phyloP scores from a whole-genome alignment of 345 rosid species.

The Aethionema arabicum region DNA sequence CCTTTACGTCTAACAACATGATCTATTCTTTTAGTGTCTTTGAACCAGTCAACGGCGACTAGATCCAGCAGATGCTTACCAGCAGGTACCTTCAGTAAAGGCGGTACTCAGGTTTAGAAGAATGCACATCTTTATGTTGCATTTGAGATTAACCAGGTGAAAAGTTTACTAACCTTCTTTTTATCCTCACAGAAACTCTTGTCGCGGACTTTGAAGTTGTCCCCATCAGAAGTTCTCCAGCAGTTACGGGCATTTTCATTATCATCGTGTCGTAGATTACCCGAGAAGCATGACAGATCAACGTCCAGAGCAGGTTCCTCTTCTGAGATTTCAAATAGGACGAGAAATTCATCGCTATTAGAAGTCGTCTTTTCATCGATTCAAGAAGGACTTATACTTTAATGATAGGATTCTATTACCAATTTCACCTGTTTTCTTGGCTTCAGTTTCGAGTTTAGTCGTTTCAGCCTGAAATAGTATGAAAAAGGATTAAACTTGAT shows the following conservation, averaged over 20 bases:
- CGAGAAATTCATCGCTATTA: conserved; percentile 15
- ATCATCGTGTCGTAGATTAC: conserved; percentile 83
- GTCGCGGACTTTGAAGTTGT: conserved; percentile 95
- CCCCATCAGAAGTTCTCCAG: conserved; percentile 86
- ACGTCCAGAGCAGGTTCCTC: conserved; percentile 74
- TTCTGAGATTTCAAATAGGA: conserved; percentile 48
- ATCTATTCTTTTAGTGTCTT: conserved; percentile 93
- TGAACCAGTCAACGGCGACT: conserved; percentile 99
- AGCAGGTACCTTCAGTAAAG: conserved; percentile 70
- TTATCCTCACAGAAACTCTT: conserved; percentile 83
- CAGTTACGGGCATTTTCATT: conserved; percentile 83
- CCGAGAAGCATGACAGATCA: conserved; percentile 81
- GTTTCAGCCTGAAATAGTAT: conserved; percentile 48
- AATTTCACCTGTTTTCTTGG: conserved; percentile 62
- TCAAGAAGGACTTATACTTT: not conserved
- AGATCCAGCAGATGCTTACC: conserved; percentile 98
- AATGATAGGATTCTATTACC: conserved; percentile 12
- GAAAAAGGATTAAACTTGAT: conserved; percentile 14
- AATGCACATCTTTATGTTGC: conserved; percentile 4
- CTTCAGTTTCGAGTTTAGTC: conserved; percentile 49
- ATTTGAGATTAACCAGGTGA: conserved; percentile 4
- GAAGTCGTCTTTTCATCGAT: conserved; percentile 23
- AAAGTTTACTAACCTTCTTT: conserved; percentile 58
- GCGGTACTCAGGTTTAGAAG: not conserved
- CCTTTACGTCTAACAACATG: conserved; percentile 92